Evolutionary conservation across 2,329 filamentous ascomycete species (phyloP).

Genomic region (Lecanicillium sp.): DNA sequence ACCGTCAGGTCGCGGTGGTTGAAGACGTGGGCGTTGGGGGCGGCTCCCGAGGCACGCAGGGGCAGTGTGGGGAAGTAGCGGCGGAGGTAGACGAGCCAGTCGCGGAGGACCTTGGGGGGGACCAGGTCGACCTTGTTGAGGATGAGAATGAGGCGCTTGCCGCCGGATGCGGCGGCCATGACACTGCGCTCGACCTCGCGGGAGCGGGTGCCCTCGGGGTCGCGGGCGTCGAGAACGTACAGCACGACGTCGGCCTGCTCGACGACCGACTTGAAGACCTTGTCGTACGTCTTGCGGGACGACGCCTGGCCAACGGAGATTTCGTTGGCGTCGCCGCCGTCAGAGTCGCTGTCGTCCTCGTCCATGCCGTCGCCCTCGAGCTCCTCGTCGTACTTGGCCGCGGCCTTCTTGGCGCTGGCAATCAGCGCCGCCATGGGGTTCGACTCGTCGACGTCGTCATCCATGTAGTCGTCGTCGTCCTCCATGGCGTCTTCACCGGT

Average conservation of each 20-base stretch:
- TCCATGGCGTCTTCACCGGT: slow-evolving; percentile 37
- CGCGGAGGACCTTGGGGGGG: slow-evolving; percentile 71
- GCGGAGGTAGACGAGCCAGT: slow-evolving; percentile 77
- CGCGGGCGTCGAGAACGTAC: slow-evolving; percentile 87
- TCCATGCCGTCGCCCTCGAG: slow-evolving; percentile 52
- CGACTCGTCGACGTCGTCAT: slow-evolving; percentile 55
- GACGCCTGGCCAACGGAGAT: slow-evolving; percentile 46
- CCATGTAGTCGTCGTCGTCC: slow-evolving; percentile 41
- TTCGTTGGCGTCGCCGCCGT: slow-evolving; percentile 44
- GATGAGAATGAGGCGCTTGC: slow-evolving; percentile 83
- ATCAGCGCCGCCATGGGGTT: slow-evolving; percentile 92
- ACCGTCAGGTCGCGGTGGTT: slow-evolving; percentile 86
- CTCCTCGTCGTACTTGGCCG: slow-evolving; percentile 64
- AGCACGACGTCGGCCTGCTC: slow-evolving; percentile 84
- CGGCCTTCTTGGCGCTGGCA: slow-evolving; percentile 73
- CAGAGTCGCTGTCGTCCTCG: slow-evolving; percentile 45
- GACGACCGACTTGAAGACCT: slow-evolving; percentile 89
- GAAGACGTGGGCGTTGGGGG: slow-evolving; percentile 82
- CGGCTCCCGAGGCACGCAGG: slow-evolving; percentile 73
- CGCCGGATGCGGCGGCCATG: slow-evolving; percentile 76
- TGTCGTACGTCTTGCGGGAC: slow-evolving; percentile 85
- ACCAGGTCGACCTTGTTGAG: slow-evolving; percentile 95
- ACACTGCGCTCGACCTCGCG: slow-evolving; percentile 85
- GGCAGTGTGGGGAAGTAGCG: slow-evolving; percentile 88
- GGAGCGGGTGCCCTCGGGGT: slow-evolving; percentile 84